phyloP scores from a whole-genome alignment of 495 filamentous ascomycete genomes.

The Thermochaetoides thermophila region DNA sequence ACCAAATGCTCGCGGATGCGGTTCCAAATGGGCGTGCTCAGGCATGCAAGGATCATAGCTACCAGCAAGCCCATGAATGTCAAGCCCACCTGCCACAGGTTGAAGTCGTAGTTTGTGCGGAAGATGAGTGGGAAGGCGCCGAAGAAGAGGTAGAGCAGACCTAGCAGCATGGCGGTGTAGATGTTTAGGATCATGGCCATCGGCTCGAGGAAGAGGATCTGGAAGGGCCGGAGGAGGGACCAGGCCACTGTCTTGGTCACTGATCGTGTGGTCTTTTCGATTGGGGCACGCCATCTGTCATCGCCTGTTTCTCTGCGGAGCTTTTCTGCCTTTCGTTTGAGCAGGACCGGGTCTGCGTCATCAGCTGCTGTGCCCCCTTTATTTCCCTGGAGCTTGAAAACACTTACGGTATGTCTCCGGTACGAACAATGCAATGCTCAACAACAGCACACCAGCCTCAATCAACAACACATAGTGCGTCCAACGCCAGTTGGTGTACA shows the following conservation, averaged over 20 bases:
- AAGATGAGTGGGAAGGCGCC: constrained; percentile 86
- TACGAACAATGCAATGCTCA: constrained; percentile 53
- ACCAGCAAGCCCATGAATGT: constrained; percentile 71
- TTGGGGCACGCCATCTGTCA: constrained; percentile 59
- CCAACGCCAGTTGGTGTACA: constrained; percentile 72
- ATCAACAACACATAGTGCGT: constrained; percentile 76
- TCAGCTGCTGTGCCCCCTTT: too few species aligned
- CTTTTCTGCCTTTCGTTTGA: constrained; percentile 57
- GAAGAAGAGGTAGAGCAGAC: constrained; percentile 89
- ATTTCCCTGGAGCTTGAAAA: too few species aligned
- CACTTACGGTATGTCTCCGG: constrained; percentile 77
- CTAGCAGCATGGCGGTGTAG: constrained; percentile 72
- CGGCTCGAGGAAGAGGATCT: constrained; percentile 69
- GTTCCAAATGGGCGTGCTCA: constrained; percentile 66
- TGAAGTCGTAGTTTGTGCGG: constrained; percentile 57
- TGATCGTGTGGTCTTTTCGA: constrained; percentile 62
- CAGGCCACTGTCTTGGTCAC: constrained; percentile 53
- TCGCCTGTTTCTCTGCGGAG: constrained; percentile 68
- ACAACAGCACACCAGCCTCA: constrained; percentile 52
- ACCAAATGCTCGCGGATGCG: constrained; percentile 50
- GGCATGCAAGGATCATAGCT: constrained; percentile 57
- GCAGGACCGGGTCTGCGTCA: constrained; percentile 40
- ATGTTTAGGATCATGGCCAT: constrained; percentile 79
- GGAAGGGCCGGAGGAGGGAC: constrained; percentile 65
- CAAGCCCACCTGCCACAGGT: constrained; percentile 65